Evolutionary conservation across 176 grass and related monocot species (phyloP).

Genomic region (Oryza nivara): DNA sequence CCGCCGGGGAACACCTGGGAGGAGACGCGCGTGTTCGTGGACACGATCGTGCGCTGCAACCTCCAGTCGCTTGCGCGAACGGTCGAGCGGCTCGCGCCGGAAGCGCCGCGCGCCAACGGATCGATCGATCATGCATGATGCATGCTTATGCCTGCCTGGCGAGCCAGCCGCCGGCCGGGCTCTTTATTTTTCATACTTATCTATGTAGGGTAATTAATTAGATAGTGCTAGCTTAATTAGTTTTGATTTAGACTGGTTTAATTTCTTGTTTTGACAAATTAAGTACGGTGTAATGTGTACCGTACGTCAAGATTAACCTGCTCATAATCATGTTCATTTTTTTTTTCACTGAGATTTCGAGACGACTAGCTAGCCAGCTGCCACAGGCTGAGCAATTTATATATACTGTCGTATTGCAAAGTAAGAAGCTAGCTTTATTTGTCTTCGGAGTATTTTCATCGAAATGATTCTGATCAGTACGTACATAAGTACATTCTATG

Average conservation of each 20-base stretch:
- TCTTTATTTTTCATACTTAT: neutral
- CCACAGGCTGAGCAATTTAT: too few species aligned
- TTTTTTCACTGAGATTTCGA: too few species aligned
- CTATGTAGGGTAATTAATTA: neutral
- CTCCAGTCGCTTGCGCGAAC: slow-evolving; percentile 69
- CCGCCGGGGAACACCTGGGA: slow-evolving; percentile 78
- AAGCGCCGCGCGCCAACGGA: slow-evolving; percentile 7
- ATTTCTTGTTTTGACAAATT: neutral
- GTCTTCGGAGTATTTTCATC: too few species aligned
- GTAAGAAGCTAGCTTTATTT: too few species aligned
- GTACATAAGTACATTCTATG: too few species aligned
- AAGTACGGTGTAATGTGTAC: neutral
- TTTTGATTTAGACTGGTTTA: neutral
- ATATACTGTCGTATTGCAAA: too few species aligned
- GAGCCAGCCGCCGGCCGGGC: neutral
- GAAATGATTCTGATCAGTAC: too few species aligned
- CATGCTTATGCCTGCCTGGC: neutral
- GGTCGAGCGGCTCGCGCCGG: slow-evolving; percentile 41
- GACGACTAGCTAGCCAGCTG: too few species aligned
- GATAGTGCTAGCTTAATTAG: neutral
- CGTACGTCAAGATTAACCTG: neutral
- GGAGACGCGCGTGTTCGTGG: slow-evolving; percentile 70
- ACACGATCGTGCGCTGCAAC: slow-evolving; percentile 82
- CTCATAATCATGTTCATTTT: neutral
- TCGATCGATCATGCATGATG: neutral